Base-by-base conservation (phyloP, 2,329 filamentous ascomycete species). In the Intubia oerlemansii region DNA sequence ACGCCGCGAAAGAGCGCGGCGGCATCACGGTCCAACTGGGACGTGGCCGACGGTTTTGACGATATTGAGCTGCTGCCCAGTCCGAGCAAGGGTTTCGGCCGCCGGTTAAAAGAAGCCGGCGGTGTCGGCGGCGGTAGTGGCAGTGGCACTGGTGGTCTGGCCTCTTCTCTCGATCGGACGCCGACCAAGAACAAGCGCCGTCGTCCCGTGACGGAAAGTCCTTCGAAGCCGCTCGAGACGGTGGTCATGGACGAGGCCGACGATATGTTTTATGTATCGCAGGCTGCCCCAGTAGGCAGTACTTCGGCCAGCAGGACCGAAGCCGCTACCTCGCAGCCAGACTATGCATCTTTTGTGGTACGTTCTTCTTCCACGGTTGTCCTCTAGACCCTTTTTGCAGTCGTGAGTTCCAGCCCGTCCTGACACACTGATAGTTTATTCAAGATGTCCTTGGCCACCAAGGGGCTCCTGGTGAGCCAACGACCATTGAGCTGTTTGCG, bases 41-140 rank as follows among this genome's bases (percentile, higher is more conserved):
- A 61, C 2, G 53, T 76, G 28, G 62, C 74, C 2, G 79, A 88
- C 47, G 79, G 79, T 0, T 88, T 88, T 40, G 76, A 84, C 34
- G 68, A 79, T 34, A 53, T 66, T 36, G 64, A 69, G 35, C 53
- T 66, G 31, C 52, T 56, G 7, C 44, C 47, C 5, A 69, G 64
- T 32, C 65, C 64, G 1, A 59, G 49, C 41, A 66, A 63, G 39
- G 54, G 52, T 1, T 52, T 56, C 29, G 48, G 53, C 3, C 29
- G 44, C 42, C 37, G 50, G 38, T 29, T 37, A 38, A 55, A 45
- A 35, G 51, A 54, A 30, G 44, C 47, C 1, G 53, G 17, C 10
- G 28, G 53, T 1, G n/a, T n/a, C n/a, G n/a, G n/a, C n/a, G n/a
- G n/a, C n/a, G n/a, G n/a, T n/a, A n/a, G n/a, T n/a, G n/a, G n/a